Percentiles rank a stretch among this genome's conserved stretches.
Evolutionary conservation across 2,329 filamentous ascomycete species (phyloP).

Genomic region (Hypomyces rosellus): DNA sequence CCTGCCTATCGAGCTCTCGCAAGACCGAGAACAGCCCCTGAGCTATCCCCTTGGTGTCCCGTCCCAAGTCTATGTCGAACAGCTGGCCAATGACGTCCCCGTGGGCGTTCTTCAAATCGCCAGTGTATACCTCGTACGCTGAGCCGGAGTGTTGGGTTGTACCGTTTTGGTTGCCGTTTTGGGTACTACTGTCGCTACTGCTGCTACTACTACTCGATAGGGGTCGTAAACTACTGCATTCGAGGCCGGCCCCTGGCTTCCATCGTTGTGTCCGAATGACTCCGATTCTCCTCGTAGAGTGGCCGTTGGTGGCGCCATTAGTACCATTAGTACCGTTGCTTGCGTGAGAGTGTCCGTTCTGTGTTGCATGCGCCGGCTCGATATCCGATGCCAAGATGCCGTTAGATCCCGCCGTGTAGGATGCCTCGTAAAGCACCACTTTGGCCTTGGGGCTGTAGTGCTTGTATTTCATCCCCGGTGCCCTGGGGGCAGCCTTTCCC

Average conservation of each 20-base stretch:
- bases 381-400: slow-evolving; percentile 34
- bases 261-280: slow-evolving; percentile 50
- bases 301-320: slow-evolving; percentile 19
- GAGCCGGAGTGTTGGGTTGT: slow-evolving; percentile 24
- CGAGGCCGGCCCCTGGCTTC: slow-evolving; percentile 44
- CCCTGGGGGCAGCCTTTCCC: slow-evolving; percentile 62
- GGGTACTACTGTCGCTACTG: neutral
- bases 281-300: slow-evolving; percentile 52
- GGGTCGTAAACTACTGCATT: slow-evolving; percentile 34
- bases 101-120: slow-evolving; percentile 29
- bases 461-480: slow-evolving; percentile 98
- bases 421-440: slow-evolving; percentile 73
- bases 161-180: slow-evolving; percentile 11
- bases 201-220: slow-evolving; percentile 17
- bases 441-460: slow-evolving; percentile 90
- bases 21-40: slow-evolving; percentile 83
- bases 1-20: slow-evolving; percentile 72
- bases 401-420: slow-evolving; percentile 26
- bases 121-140: slow-evolving; percentile 35
- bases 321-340: slow-evolving; percentile 14
- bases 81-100: slow-evolving; percentile 34
- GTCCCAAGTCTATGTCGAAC: slow-evolving; percentile 69
- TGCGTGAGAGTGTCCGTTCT: slow-evolving; percentile 10
- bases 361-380: slow-evolving; percentile 15
- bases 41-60: slow-evolving; percentile 66